Base-by-base conservation (phyloP, 148 eudicot species). In the Amaranthus cruentus region DNA sequence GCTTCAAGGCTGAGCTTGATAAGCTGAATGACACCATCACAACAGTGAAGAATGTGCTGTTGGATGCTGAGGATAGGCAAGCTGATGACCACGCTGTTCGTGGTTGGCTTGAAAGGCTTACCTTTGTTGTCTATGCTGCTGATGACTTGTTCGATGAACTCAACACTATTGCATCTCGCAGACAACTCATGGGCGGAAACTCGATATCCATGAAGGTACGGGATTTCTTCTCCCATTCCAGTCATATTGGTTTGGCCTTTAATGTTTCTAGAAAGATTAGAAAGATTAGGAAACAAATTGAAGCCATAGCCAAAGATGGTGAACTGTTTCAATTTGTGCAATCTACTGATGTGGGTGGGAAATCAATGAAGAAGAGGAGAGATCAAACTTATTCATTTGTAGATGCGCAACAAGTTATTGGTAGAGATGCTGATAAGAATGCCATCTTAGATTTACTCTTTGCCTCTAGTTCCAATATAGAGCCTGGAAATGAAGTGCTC, bases 61-160 rank as follows among this genome's bases (percentile, higher is more conserved):
- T 62, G 54, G 79, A 80, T 71, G 86, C 79, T 50, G 81, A 77
- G 70, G 72, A 75, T 46, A 70, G 14, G 67, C 74, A 77, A 47
- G 14, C 43, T 6, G 56, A 74, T 43, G 69, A 69, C 65, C 72
- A 46, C 43, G 11, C 51, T 28, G 60, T 80, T 1, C 48, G 18
- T 8, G 63, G 47, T 61, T 80, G 79, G 79, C 73, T 78, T n/a
- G 71, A 65, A 15, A 72, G 69, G 70, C 84, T 82, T 3, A 68
- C 55, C 21, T 50, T 46, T 15, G 79, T 50, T 4, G 59, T 78
- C 7, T 75, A 78, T 54, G 73, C 11, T 15, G 78, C 68, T 3
- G 80, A 78, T 48, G 81, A 75, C 53, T 43, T 75, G 59, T 51
- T 75, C 9, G 80, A 78, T 56, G 82, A 82, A 51, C 48, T 75